Base-by-base conservation (phyloP, 75 land plant genomes). In the Picea sitchensis region DNA sequence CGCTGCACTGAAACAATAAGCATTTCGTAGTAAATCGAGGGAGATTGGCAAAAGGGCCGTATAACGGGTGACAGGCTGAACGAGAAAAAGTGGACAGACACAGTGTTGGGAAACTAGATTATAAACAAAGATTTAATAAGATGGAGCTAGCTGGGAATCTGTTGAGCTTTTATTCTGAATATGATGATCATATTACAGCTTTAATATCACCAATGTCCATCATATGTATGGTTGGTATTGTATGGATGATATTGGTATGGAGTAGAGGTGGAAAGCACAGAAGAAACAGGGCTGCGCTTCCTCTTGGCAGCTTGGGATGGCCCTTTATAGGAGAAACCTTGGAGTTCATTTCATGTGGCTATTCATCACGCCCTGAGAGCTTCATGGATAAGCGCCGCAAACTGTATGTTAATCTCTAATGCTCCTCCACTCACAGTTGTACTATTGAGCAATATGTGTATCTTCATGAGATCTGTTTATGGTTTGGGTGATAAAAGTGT, bases 241-340 rank as follows among this genome's bases (percentile, higher is more conserved):
- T 69, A 15, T 17, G 21, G 41, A 47, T 41, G 23, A 41, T 38
- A 69, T 67, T 30, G 54, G 11, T 8, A n/a, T 69, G 73, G 73
- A 69, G 12, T 41, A 69, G 41, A 47, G 73, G 38, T 69, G 51
- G 73, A 41, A 47, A 69, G n/a, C 20, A 41, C 21, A 76, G 77
- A 5, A 20, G 58, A 18, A 74, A 74, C 4, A 57, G 60, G 60
- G 20, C 64, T 26, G 20, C 2, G 34, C 83, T 89, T 61, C 92
- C 90, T 21, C 78, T 64, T 15, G 92, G 95, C 21, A 63, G 82
- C 65, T 81, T 84, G 26, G 95, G 95, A 4, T 84, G 86, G 86
- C 95, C 95, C 8, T 47, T 93, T 54, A 36, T 93, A 17, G 95
- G 95, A 11, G 95, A 93, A 77, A 88, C 92, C 62, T 26, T 93